Conservation (phyloP, 129 eudicot species). For the Solidago caesia region DNA sequence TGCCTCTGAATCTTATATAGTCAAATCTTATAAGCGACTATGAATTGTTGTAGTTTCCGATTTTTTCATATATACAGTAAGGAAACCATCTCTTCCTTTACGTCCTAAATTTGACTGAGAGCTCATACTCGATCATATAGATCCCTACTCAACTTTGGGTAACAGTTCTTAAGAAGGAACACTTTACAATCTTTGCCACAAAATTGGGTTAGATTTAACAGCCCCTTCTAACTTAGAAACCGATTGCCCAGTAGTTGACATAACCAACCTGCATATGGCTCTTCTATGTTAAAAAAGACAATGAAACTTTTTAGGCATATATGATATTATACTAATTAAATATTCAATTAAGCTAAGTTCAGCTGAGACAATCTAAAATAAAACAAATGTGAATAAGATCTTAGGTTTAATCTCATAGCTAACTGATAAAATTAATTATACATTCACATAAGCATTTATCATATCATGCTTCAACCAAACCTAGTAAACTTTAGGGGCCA, state of each 20-base stretch:
- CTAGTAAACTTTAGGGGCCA: not conserved
- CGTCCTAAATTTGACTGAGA: not conserved
- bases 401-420: too few species aligned
- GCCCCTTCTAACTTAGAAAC: not conserved
- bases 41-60: not conserved
- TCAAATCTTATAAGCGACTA: not conserved
- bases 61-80: not conserved
- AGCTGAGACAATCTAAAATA: too few species aligned
- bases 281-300: not conserved
- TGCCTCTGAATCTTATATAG: not conserved
- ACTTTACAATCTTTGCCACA: not conserved
- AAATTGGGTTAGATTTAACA: not conserved
- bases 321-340: too few species aligned
- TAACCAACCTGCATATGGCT: not conserved
- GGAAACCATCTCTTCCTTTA: not conserved
- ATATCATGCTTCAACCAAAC: not conserved
- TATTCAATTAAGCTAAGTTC: too few species aligned
- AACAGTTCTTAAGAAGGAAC: not conserved
- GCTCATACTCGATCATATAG: not conserved
- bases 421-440: not conserved
- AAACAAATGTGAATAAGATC: too few species aligned
- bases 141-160: not conserved
- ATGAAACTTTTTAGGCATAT: too few species aligned
- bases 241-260: not conserved
- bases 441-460: conserved; percentile 6